Percentiles rank a stretch among this genome's conserved stretches.
phyloP scores from a whole-genome alignment of 805 yeast species.

The Candida sanyiensis region DNA sequence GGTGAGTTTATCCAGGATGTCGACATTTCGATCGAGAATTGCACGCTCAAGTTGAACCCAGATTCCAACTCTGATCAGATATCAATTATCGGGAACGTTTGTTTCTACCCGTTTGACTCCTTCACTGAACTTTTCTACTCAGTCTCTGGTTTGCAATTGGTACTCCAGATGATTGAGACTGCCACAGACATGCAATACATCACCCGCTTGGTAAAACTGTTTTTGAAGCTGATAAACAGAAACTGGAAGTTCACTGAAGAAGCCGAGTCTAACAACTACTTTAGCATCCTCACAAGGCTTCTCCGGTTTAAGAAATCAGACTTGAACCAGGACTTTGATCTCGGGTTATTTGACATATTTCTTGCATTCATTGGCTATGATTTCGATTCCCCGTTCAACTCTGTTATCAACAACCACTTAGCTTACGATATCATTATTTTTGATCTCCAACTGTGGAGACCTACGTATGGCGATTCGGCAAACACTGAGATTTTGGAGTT shows the following conservation, averaged over 20 bases:
- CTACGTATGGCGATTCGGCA: constrained; percentile 14
- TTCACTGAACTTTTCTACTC: constrained; percentile 23
- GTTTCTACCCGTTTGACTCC: constrained; percentile 6
- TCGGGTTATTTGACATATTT: constrained; percentile 44
- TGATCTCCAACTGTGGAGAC: constrained; percentile 58
- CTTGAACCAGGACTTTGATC: constrained; percentile 25
- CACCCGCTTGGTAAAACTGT: constrained; percentile 31
- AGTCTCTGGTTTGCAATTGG: constrained; percentile 47
- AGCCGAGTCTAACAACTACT: constrained; percentile 56
- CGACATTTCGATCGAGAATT: constrained; percentile 1
- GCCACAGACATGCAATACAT: constrained; percentile 32
- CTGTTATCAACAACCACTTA: constrained; percentile 47
- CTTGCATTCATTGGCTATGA: constrained; percentile 54
- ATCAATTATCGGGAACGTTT: constrained; percentile 12
- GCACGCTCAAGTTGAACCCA: neutral
- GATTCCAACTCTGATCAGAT: constrained; percentile 2
- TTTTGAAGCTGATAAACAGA: constrained; percentile 39
- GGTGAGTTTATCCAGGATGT: constrained; percentile 5
- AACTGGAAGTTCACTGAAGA: constrained; percentile 50
- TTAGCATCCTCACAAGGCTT: constrained; percentile 49
- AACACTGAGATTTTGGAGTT: constrained; percentile 43
- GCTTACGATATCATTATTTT: constrained; percentile 56
- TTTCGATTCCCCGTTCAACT: constrained; percentile 42
- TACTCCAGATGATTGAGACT: constrained; percentile 42
- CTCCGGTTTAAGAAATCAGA: constrained; percentile 38